Evolutionary conservation across 2,329 filamentous ascomycete species (phyloP).

Genomic region (Ploettnerulaceae sp.): DNA sequence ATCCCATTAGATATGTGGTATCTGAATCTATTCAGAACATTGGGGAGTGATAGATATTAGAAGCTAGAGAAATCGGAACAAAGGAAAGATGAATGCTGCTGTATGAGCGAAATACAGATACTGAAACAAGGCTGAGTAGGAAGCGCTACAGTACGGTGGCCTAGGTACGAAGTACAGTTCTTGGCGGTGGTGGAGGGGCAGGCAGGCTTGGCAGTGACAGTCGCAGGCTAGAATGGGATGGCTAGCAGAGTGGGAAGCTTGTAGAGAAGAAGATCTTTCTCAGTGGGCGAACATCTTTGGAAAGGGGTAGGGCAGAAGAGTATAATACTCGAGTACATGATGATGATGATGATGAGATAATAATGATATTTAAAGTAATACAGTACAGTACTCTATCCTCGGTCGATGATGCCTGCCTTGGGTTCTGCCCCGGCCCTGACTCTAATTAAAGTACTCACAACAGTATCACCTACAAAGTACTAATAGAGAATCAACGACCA

Average conservation of each 20-base stretch:
- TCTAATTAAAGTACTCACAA: no score
- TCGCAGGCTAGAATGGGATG: not conserved
- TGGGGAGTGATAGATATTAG: not conserved
- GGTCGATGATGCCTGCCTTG: no score
- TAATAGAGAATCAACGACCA: not conserved
- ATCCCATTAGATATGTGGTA: no score
- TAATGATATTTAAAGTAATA: no score
- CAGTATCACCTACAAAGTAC: not conserved
- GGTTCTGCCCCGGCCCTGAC: no score
- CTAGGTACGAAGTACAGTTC: slow-evolving; percentile 1
- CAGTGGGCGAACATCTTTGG: no score
- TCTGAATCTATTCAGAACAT: no score
- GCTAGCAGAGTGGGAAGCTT: slow-evolving; percentile 2
- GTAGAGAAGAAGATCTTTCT: not conserved
- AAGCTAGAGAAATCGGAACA: not conserved
- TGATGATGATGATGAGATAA: no score
- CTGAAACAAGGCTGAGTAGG: slow-evolving; percentile 8
- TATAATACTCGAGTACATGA: no score
- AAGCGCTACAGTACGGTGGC: not conserved
- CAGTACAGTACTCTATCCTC: no score
- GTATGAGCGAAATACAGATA: slow-evolving; percentile 3
- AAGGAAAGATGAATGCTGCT: not conserved
- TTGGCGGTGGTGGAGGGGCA: slow-evolving; percentile 1
- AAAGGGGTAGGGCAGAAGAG: no score
- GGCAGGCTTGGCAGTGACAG: not conserved